phyloP scores from a whole-genome alignment of 179 eudicot species.

The Spinacia oleracea region DNA sequence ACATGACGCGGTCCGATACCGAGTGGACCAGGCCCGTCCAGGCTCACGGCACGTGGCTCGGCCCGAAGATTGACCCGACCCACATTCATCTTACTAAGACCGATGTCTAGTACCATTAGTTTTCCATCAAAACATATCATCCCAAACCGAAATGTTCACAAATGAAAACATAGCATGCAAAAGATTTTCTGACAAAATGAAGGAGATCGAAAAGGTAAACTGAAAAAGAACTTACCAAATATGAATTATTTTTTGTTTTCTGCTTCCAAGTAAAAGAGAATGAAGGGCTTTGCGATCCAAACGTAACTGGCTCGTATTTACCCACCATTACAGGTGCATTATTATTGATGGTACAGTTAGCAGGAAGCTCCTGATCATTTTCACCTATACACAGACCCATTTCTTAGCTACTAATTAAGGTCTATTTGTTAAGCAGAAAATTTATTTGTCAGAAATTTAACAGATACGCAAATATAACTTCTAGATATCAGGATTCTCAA shows the following conservation, averaged over 20 bases:
- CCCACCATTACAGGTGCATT: constrained; percentile 8
- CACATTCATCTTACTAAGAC: not conserved
- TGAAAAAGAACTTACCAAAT: constrained; percentile 26
- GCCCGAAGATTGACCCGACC: too few relatives aligned
- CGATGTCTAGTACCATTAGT: not conserved
- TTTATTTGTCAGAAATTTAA: not conserved
- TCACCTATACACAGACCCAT: constrained; percentile 13
- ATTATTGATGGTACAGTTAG: not conserved
- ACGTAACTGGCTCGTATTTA: not conserved
- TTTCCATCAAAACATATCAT: not conserved
- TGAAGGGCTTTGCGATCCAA: constrained; percentile 13
- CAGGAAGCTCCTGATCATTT: constrained; percentile 17
- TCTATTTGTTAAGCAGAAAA: not conserved
- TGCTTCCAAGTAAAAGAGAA: constrained; percentile 26
- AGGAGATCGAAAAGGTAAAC: not conserved
- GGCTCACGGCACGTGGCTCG: too few relatives aligned
- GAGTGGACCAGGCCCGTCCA: too few relatives aligned
- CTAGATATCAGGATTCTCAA: not conserved
- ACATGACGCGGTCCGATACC: too few relatives aligned
- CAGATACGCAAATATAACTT: not conserved
- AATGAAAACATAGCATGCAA: not conserved
- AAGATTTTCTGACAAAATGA: not conserved
- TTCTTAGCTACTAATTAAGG: not conserved
- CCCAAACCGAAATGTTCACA: not conserved
- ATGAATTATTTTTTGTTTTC: not conserved